Percentiles rank a stretch among this genome's conserved stretches.
phyloP scores from a whole-genome alignment of 2,329 filamentous ascomycete genomes.

The Byssochlamys sp. region DNA sequence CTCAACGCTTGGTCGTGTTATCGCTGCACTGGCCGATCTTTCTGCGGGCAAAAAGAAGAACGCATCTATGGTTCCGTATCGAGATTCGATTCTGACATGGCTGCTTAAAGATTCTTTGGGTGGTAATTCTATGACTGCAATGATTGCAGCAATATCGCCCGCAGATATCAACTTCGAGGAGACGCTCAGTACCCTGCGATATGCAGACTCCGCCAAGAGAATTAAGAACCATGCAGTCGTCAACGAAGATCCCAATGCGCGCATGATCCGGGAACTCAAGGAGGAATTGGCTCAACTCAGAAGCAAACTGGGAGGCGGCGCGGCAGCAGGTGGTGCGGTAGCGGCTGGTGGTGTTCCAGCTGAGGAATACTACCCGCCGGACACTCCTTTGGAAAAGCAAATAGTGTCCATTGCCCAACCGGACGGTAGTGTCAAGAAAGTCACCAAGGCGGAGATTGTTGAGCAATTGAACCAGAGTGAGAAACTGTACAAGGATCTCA shows the following conservation, averaged over 20 bases:
- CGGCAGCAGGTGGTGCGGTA: conserved; percentile 31
- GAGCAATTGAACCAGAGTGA: conserved; percentile 94
- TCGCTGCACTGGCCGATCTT: conserved; percentile 85
- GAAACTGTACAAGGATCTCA: conserved; percentile 88
- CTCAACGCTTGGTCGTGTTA: conserved; percentile 92
- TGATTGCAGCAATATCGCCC: conserved; percentile 97
- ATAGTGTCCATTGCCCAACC: conserved; percentile 85
- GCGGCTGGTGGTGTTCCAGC: conserved; percentile 43
- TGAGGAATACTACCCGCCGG: conserved; percentile 81
- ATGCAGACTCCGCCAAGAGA: conserved; percentile 93
- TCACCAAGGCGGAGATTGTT: conserved; percentile 95
- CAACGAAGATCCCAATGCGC: conserved; percentile 96
- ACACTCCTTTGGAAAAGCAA: conserved; percentile 86
- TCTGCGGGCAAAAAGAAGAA: conserved; percentile 72
- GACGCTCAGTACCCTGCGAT: conserved; percentile 86
- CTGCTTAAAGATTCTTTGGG: conserved; percentile 91
- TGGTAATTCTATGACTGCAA: conserved; percentile 97
- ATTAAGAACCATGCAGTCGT: conserved; percentile 99
- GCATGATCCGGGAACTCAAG: conserved; percentile 96
- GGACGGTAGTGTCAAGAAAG: conserved; percentile 82
- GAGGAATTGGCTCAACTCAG: conserved; percentile 81
- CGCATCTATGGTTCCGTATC: conserved; percentile 76
- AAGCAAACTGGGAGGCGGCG: conserved; percentile 65
- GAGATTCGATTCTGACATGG: conserved; percentile 95
- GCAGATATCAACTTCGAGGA: conserved; percentile 99